These are phyloP conservation scores for Flaveria linearis DNA, from an alignment of 129 eudicot genomes.

Conservation along the genomic window DNA sequence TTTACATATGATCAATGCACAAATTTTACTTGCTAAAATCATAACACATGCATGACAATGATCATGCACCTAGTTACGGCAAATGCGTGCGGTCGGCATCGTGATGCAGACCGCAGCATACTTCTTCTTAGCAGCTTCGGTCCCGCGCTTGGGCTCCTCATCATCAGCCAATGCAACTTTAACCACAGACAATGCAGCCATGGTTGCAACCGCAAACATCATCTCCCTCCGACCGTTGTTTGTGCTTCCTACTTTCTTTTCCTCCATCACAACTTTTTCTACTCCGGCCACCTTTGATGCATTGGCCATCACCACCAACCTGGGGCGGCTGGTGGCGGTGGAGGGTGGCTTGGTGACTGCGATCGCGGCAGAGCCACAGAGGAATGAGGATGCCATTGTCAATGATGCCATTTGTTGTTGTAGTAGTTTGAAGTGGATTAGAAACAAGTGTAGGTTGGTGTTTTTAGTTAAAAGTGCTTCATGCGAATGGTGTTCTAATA, in stretches of 20 bases:
- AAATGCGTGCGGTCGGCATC: constrained; percentile 75
- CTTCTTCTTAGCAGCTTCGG: constrained; percentile 87
- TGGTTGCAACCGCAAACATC: constrained; percentile 71
- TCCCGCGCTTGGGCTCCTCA: constrained; percentile 73
- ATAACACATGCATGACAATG: neutral
- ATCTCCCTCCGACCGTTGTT: constrained; percentile 61
- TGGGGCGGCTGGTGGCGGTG: constrained; percentile 48
- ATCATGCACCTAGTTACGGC: constrained; percentile 34
- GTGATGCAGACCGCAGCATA: constrained; percentile 71
- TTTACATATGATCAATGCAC: constrained; percentile 35
- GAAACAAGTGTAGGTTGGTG: constrained; percentile 22
- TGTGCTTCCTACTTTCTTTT: constrained; percentile 26
- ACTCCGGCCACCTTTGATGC: constrained; percentile 42
- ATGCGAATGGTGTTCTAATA: constrained; percentile 39
- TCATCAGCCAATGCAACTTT: constrained; percentile 69
- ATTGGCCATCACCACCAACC: constrained; percentile 46
- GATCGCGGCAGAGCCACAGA: constrained; percentile 51
- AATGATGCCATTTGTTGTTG: constrained; percentile 72
- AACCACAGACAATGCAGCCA: constrained; percentile 59
- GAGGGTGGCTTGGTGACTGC: constrained; percentile 42
- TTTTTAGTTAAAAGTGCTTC: constrained; percentile 29
- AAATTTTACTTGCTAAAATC: constrained; percentile 12
- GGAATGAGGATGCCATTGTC: constrained; percentile 71
- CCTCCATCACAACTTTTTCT: constrained; percentile 35
- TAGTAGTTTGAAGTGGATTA: constrained; percentile 21